Base-by-base conservation (phyloP, 73 alveolate species). In the Paraurostyla sp. region DNA sequence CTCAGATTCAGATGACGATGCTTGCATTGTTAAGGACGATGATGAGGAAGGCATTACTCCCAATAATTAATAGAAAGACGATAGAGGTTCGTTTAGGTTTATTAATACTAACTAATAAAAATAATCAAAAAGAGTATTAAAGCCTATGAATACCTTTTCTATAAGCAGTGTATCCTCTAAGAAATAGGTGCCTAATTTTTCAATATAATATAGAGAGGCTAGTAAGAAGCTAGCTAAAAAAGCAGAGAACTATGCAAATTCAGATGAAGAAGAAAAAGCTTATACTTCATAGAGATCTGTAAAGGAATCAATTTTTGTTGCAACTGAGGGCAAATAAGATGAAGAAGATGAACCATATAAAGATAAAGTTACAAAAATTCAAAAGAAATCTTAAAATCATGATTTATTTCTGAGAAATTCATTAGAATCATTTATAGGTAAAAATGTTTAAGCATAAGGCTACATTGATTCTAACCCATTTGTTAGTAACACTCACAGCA, bases 1-100 rank as follows among this genome's bases (percentile, higher is more conserved):
- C 50, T 60, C 78, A 29, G 78, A 60, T 60, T 60, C 78, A 9
- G 78, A 60, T 60, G 78, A 60, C 32, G 78, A 60, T 9, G 78
- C 22, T 27, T 60, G 78, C 25, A 32, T 60, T 2, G 78, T 60
- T 7, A 60, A 60, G 32, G 78, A 60, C 32, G 78, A 60, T 27
- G 32, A 60, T 60, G 78, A 60, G 32, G 78, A 60, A 60, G 78
- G 78, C 3, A 60, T 60, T 7, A 13, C 78, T 30, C 13, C 78
- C 9, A 60, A 25, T 7, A 27, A 3, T 9, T 29, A 60, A 13
- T 9, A 9, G 22, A 60, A 29, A 60, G 78, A 60, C 25, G 78
- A 60, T 60, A 18, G 78, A 60, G 78, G 78, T 13, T 60, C 78
- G 4, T 60, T 60, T 50, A 60, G 50, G 25, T 30, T 60, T 7